Percentiles rank a stretch among this genome's conserved stretches.
Conservation (phyloP, 306 rosid species). For the Sphenostylis stenocarpa region DNA sequence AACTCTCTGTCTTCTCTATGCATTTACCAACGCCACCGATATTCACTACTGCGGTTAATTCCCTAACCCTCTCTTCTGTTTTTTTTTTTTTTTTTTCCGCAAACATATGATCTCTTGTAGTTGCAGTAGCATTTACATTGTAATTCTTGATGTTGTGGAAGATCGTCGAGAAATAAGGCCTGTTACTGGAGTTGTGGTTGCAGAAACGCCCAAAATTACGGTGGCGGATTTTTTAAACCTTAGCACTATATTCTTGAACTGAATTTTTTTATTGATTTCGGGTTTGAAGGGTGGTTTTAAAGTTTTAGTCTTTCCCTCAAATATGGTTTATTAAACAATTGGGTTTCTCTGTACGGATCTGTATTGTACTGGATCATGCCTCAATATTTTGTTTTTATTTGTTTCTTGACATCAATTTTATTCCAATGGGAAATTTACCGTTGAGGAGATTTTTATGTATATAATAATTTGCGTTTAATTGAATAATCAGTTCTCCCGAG, state of each 20-base stretch:
- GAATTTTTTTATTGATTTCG: neutral
- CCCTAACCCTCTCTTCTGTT: neutral
- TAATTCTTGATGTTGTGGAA: neutral
- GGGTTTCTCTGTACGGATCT: neutral
- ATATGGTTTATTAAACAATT: neutral
- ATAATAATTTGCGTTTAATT: neutral
- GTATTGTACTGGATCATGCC: neutral
- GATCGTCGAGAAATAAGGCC: neutral
- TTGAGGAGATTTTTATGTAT: neutral
- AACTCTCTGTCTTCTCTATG: slow-evolving; percentile 37
- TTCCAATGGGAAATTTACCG: neutral
- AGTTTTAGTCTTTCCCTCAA: neutral
- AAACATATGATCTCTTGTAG: neutral
- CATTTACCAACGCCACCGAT: slow-evolving; percentile 47
- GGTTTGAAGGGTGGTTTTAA: neutral
- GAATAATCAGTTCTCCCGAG: neutral
- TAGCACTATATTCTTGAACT: neutral
- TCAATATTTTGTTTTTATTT: neutral
- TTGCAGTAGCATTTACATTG: neutral
- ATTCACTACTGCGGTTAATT: slow-evolving; percentile 35
- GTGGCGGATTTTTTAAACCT: neutral
- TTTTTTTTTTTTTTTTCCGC: neutral
- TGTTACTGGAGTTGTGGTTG: too few species aligned
- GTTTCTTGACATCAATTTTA: neutral
- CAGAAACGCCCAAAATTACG: neutral